Percentiles rank a stretch among this genome's conserved stretches.
Evolutionary conservation across 140 eudicot genomes (phyloP).

Genomic region (Anethum foeniculum): DNA sequence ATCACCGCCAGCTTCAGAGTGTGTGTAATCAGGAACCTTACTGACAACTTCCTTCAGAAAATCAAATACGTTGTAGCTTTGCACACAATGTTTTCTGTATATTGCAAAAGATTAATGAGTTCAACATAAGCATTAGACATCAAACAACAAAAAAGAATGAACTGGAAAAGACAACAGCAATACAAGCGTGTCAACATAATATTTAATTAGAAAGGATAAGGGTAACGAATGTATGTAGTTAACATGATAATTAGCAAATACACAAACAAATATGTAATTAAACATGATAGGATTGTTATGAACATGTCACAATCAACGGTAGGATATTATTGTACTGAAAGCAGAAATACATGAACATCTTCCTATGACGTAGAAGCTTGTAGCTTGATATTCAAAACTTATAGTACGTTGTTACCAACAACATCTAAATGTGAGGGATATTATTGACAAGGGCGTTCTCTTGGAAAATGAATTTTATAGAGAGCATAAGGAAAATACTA

Average conservation of each 20-base stretch:
- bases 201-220: neutral
- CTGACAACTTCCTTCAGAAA: constrained; percentile 85
- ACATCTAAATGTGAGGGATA: neutral
- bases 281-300: neutral
- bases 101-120: neutral
- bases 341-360: neutral
- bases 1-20: constrained; percentile 68
- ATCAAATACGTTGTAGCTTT: constrained; percentile 86
- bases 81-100: constrained; percentile 83
- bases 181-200: neutral
- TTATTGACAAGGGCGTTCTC: neutral
- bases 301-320: neutral
- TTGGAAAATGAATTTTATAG: neutral
- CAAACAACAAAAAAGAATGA: neutral
- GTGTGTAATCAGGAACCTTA: constrained; percentile 91
- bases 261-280: neutral
- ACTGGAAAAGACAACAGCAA: neutral
- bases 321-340: neutral
- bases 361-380: neutral
- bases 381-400: neutral
- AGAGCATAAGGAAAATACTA: neutral
- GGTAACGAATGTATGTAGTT: neutral
- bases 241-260: neutral
- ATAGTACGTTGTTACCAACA: neutral
- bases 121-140: neutral